Percentiles rank a stretch among this genome's conserved stretches.
Evolutionary conservation across 2,329 filamentous ascomycete species (phyloP).

Genomic region (Cucurbitaria berberidis): DNA sequence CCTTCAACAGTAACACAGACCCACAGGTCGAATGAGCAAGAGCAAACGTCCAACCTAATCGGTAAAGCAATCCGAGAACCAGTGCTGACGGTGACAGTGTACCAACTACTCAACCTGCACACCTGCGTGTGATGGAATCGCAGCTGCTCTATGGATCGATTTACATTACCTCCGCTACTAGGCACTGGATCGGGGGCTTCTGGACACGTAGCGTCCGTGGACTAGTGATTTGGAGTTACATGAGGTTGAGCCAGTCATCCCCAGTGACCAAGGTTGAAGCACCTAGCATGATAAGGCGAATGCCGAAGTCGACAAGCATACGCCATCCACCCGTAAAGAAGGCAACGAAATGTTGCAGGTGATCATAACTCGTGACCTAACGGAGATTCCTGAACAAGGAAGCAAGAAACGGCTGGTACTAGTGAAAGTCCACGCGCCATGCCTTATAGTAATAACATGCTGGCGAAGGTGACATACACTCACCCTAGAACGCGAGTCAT

Average conservation of each 20-base stretch:
- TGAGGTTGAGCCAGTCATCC: background rate
- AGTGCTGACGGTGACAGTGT: background rate
- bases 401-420: background rate
- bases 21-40: background rate
- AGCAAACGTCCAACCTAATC: background rate
- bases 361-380: background rate
- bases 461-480: background rate
- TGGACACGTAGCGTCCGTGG: background rate
- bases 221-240: background rate
- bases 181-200: background rate
- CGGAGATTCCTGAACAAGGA: background rate
- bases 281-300: background rate
- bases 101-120: background rate
- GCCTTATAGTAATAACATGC: background rate
- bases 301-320: background rate
- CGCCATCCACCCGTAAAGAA: background rate
- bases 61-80: background rate
- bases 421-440: background rate
- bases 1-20: background rate
- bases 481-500: background rate
- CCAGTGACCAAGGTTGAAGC: background rate
- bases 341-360: background rate
- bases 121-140: background rate
- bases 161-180: background rate
- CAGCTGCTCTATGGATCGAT: background rate